Base-by-base conservation (phyloP, 2,329 filamentous ascomycete genomes). In the Grosmannia serpens region DNA sequence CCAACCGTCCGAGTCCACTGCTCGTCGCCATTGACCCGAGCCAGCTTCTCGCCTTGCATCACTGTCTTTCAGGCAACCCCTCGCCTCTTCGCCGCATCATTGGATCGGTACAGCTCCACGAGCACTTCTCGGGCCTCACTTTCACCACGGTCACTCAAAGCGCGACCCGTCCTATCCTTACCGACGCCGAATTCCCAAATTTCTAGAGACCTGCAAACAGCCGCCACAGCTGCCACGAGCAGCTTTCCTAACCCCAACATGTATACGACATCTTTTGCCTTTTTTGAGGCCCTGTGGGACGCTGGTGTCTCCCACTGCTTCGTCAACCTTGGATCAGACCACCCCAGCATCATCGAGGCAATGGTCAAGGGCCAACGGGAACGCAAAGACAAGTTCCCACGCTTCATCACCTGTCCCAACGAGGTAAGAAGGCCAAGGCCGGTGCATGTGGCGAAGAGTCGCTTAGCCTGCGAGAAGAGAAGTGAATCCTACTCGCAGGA, bases 281-380 rank as follows among this genome's bases (percentile, higher is more conserved):
- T 92, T 71, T 91, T 92, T 63, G 88, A 92, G 75, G 86, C 87
- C 35, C 73, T 91, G 54, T 89, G 85, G 84, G 86, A 89, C 69
- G 81, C 80, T 49, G 81, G 81, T 22, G 74, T 84, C 49, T 78
- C 77, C 41, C 77, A 84, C 67, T 79, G 79, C 71, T 78, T 78
- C 58, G 80, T 83, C 59, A 84, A 84, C 65, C 74, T 84, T 20
- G 81, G 81, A 24, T 81, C 77, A 20, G 81, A 84, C 68, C 81
- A 88, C 66, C 85, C 86, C 1, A 83, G 81, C 61, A 87, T 89
- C 68, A 81, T 89, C 55, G 86, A 89, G 70, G 86, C 86, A n/a
- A 87, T 88, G 69, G 83, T 87, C 65, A 86, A 86, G 68, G 85
- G 84, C 57, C 80, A 85, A 63, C 81, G 81, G 61, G 84, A 87